A percentile compares a stretch with the other conserved stretches of the same genome.
Evolutionary conservation across 2,329 filamentous ascomycete species (phyloP).

Genomic region (Phoma sp.): DNA sequence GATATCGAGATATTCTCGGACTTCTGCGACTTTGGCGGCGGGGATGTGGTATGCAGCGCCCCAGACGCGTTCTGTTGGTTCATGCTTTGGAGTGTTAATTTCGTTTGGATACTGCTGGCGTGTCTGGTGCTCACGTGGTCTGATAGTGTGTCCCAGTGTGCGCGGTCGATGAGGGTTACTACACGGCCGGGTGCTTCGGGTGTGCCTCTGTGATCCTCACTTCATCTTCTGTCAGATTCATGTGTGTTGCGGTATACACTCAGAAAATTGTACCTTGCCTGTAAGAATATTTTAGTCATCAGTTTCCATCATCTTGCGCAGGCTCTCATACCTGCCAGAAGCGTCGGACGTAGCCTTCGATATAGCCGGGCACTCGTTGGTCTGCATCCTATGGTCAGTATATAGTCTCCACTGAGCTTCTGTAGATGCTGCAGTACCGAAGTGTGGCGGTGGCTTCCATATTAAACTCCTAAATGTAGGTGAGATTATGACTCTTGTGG

Average conservation of each 20-base stretch:
- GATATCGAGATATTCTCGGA: slow-evolving; percentile 90
- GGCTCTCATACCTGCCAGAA: slow-evolving; percentile 88
- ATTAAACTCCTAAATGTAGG: slow-evolving; percentile 76
- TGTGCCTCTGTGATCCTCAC: slow-evolving; percentile 93
- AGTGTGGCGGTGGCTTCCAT: slow-evolving; percentile 97
- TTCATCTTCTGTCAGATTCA: slow-evolving; percentile 49
- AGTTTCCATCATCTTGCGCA: not conserved
- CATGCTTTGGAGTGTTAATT: slow-evolving; percentile 21
- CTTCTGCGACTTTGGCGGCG: slow-evolving; percentile 74
- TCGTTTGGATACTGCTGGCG: too few species aligned
- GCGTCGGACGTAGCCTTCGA: slow-evolving; percentile 89
- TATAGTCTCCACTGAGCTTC: not conserved
- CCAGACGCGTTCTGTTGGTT: slow-evolving; percentile 75
- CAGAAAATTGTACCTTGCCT: slow-evolving; percentile 44
- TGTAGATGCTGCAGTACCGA: slow-evolving; percentile 66
- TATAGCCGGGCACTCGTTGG: slow-evolving; percentile 83
- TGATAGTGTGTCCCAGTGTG: slow-evolving; percentile 79
- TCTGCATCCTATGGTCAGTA: slow-evolving; percentile 63
- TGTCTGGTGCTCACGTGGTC: slow-evolving; percentile 65
- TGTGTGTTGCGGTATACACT: not conserved
- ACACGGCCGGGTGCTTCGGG: slow-evolving; percentile 87
- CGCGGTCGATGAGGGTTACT: slow-evolving; percentile 86
- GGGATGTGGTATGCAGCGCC: slow-evolving; percentile 90
- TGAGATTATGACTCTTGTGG: not conserved
- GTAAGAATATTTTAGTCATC: slow-evolving; percentile 28